These are phyloP conservation scores for Phytopythium boreale DNA, from an alignment of 352 stramenopile species.

Conservation along the genomic window DNA sequence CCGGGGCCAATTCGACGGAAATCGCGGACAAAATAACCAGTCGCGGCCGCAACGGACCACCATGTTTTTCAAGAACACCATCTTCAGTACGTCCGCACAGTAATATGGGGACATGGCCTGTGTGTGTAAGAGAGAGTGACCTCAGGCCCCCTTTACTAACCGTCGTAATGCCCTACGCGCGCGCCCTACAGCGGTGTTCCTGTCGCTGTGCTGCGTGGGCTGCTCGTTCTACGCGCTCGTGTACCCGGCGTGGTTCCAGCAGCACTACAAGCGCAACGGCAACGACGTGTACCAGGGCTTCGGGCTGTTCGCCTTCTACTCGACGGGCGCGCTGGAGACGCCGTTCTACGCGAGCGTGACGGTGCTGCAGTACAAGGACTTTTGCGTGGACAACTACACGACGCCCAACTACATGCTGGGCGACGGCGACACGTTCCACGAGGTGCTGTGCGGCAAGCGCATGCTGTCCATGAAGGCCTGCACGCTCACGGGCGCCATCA, in stretches of 20 bases:
- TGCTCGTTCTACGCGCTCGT: constrained; percentile 78
- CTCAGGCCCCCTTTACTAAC: no score
- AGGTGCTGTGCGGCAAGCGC: constrained; percentile 64
- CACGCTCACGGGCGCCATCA: constrained; percentile 51
- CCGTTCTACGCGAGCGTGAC: constrained; percentile 82
- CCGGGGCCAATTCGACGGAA: background rate
- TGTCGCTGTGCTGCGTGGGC: constrained; percentile 69
- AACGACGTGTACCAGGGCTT: constrained; percentile 78
- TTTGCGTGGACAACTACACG: constrained; percentile 46
- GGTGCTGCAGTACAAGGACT: constrained; percentile 73
- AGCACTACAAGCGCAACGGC: constrained; percentile 74
- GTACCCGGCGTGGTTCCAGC: constrained; percentile 85
- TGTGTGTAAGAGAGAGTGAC: no score
- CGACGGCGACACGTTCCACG: constrained; percentile 66
- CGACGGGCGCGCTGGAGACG: constrained; percentile 57
- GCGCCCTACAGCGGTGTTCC: constrained; percentile 51
- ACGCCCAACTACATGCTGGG: constrained; percentile 84
- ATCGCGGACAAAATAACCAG: background rate
- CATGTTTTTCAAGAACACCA: constrained; percentile 72
- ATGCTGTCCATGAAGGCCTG: constrained; percentile 72
- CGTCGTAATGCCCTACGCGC: background rate
- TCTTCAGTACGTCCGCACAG: constrained; percentile 53
- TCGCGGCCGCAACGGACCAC: background rate
- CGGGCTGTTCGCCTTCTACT: constrained; percentile 83
- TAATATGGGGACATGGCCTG: background rate